These are phyloP conservation scores for Drosera capensis DNA, from an alignment of 148 eudicot species.

Conservation along the genomic window DNA sequence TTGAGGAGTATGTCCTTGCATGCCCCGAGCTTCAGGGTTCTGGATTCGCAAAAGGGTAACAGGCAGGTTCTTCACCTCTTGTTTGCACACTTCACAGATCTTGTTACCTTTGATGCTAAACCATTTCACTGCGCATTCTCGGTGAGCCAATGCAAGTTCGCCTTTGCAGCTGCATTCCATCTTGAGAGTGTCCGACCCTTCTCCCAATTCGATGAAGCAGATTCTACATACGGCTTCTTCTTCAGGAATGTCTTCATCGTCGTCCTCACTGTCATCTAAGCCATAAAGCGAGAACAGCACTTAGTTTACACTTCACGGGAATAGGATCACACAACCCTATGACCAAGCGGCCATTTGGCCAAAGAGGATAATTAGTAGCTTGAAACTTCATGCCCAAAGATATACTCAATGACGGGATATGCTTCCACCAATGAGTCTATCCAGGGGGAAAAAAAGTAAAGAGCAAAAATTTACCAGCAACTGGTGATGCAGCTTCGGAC, in stretches of 20 bases:
- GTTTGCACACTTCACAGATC: constrained; percentile 82
- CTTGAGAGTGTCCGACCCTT: constrained; percentile 73
- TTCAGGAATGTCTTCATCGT: constrained; percentile 63
- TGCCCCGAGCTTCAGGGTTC: constrained; percentile 19
- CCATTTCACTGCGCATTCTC: constrained; percentile 93
- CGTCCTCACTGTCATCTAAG: constrained; percentile 38
- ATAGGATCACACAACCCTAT: background rate
- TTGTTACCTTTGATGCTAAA: constrained; percentile 96
- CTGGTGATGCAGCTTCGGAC: constrained; percentile 17
- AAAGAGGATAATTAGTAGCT: background rate
- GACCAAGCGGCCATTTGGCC: background rate
- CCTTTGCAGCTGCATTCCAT: constrained; percentile 99
- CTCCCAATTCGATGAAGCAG: constrained; percentile 76
- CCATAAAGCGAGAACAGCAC: constrained; percentile 18
- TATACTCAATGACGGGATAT: too few species aligned
- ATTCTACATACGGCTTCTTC: constrained; percentile 99
- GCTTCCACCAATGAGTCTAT: background rate
- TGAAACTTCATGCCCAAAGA: too few species aligned
- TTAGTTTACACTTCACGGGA: constrained; percentile 18
- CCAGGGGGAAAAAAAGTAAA: constrained; percentile 3
- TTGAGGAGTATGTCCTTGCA: constrained; percentile 21
- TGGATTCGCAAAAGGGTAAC: constrained; percentile 85
- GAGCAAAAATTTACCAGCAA: constrained; percentile 39
- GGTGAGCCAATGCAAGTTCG: constrained; percentile 87
- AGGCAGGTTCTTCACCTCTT: constrained; percentile 87